Percentiles rank a stretch among this genome's conserved stretches.
Conservation (phyloP, 1,284 basidiomycete species). For the Abortiporus biennis region DNA sequence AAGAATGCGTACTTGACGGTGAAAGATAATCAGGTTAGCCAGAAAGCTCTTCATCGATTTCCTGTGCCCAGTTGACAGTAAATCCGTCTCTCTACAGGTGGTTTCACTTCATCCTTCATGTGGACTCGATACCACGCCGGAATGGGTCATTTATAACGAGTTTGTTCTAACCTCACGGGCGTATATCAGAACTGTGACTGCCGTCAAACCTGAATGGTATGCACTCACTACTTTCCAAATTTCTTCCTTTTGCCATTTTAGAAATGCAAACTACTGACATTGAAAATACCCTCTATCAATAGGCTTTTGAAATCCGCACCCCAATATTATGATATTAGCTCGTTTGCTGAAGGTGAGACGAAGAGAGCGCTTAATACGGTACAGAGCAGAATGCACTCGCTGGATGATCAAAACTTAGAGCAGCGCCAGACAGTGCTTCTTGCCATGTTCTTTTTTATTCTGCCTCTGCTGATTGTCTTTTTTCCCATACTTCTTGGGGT, state of each 20-base stretch:
- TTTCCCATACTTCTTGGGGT: too few relatives aligned
- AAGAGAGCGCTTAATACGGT: conserved; percentile 60
- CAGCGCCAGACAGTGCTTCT: too few relatives aligned
- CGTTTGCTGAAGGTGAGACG: conserved; percentile 69
- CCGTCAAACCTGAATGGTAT: conserved; percentile 86
- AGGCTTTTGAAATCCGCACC: conserved; percentile 84
- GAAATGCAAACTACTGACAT: too few relatives aligned
- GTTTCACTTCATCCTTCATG: conserved; percentile 94
- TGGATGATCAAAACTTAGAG: too few relatives aligned
- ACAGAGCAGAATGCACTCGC: too few relatives aligned
- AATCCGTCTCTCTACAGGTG: conserved; percentile 37
- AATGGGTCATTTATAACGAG: conserved; percentile 98
- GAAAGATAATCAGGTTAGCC: conserved; percentile 84
- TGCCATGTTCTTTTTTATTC: too few relatives aligned
- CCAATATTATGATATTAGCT: conserved; percentile 71
- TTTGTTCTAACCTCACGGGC: conserved; percentile 90
- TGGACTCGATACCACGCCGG: conserved; percentile 88
- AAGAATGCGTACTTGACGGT: conserved; percentile 84
- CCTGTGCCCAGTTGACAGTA: too few relatives aligned
- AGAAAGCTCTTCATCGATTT: neutral
- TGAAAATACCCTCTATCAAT: too few relatives aligned
- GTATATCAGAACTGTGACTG: conserved; percentile 91
- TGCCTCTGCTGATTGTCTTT: too few relatives aligned
- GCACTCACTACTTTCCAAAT: conserved; percentile 17
- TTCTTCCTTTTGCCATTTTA: neutral